Base-by-base conservation (phyloP, 768 basidiomycete species). In the Psilocybe sp. region DNA sequence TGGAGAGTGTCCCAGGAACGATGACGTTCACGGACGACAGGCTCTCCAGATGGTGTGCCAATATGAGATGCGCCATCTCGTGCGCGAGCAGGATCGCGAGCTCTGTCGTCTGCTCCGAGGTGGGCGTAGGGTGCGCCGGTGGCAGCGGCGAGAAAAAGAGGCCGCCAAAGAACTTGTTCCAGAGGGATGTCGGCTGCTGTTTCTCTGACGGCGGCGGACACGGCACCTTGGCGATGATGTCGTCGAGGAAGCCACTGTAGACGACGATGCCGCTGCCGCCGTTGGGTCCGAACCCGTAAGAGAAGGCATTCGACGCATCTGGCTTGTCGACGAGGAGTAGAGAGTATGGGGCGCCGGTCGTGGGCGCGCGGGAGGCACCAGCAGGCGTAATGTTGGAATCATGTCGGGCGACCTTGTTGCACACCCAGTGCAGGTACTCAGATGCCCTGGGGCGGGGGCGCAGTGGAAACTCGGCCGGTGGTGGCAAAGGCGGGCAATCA, bases 231-330 rank as follows among this genome's bases (percentile, higher is more conserved):
- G 80, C 63, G 32, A 97, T 73, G 45, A 98, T 85, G 47, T 92
- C 85, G 62, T 98, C 90, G 43, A 98, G 64, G 70, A 98, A 92
- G 5, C 96, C 96, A 11, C 90, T 91, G 66, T 92, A 98, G 8
- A 99, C 83, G 47, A 98, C 95, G 50, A 99, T 81, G 5, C 97
- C 96, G 50, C 92, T 94, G 0, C 86, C 91, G 34, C 91, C 89
- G 59, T 93, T 83, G 2, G 91, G 87, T 11, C 92, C 92, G 57
- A 98, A 98, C 1, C 96, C 96, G 62, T 95, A 98, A 1, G 89
- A 91, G 66, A 99, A 97, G 1, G 97, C 96, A 61, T 98, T 99
- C 8, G 82, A 78, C 2, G 83, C 75, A 51, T 90, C 86, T 1
- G 91, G 85, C 52, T 85, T 84, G 44, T 98, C 91, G 40, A 96